phyloP scores from a whole-genome alignment of 1,284 basidiomycete genomes.

The Schizophyllum amplum region DNA sequence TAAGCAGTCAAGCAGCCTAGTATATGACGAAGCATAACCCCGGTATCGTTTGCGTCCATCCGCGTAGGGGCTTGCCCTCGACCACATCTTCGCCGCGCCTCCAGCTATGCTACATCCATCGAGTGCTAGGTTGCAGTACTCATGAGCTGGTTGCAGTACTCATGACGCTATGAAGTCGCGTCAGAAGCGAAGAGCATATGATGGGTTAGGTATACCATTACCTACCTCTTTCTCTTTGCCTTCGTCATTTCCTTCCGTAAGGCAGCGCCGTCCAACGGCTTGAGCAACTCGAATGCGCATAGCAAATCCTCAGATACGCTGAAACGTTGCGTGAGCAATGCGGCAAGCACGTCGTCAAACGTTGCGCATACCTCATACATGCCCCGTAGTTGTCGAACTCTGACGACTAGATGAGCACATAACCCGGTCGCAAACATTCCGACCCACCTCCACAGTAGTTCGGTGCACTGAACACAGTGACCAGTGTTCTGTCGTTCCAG shows the following conservation, averaged over 20 bases:
- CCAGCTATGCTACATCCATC: no score
- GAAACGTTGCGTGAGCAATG: conserved; percentile 16
- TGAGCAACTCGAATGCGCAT: conserved; percentile 96
- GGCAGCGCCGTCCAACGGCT: conserved; percentile 92
- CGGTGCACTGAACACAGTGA: conserved; percentile 97
- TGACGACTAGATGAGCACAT: conserved; percentile 23
- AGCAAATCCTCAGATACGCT: conserved; percentile 95
- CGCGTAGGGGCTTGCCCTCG: no score
- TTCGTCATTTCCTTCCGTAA: conserved; percentile 99
- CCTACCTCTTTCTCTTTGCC: conserved; percentile 90
- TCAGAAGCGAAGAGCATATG: neutral
- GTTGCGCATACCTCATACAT: conserved; percentile 76
- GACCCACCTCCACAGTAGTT: conserved; percentile 93
- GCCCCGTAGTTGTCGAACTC: conserved; percentile 99
- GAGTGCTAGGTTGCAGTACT: no score
- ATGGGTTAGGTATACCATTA: no score
- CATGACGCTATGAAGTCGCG: conserved; percentile 7
- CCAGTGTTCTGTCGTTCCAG: conserved; percentile 97
- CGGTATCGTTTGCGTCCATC: no score
- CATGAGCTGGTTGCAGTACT: neutral
- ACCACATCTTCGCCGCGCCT: no score
- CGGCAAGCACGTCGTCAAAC: conserved; percentile 1
- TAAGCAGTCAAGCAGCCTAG: no score
- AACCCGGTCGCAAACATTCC: conserved; percentile 3
- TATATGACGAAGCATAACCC: no score